phyloP scores from a whole-genome alignment of 331 rosid genomes.

The Saraca asoca region DNA sequence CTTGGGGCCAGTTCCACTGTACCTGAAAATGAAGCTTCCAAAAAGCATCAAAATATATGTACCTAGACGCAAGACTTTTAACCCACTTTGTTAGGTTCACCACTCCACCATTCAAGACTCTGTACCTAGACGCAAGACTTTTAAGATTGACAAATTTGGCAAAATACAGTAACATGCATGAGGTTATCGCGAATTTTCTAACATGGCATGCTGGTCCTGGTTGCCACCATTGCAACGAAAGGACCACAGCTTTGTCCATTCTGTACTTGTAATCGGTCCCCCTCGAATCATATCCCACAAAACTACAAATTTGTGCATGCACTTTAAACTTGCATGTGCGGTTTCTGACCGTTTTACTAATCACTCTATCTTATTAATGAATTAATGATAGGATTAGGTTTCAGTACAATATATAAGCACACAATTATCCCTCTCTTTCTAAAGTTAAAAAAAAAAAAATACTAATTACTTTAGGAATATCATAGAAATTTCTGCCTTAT shows the following conservation, averaged over 20 bases:
- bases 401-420: too few species aligned
- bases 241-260: conserved; percentile 1
- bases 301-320: background rate
- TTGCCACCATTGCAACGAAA: background rate
- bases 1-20: too few species aligned
- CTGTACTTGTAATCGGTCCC: conserved; percentile 10
- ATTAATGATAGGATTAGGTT: too few species aligned
- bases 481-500: too few species aligned
- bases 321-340: background rate
- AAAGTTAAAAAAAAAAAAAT: too few species aligned
- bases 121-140: conserved; percentile 9
- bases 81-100: background rate
- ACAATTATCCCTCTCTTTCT: too few species aligned
- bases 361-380: too few species aligned
- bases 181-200: background rate
- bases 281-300: conserved; percentile 9
- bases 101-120: conserved; percentile 11
- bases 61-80: too few species aligned
- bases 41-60: too few species aligned
- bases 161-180: background rate
- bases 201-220: background rate
- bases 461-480: too few species aligned
- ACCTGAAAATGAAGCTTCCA: too few species aligned
- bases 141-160: conserved; percentile 1
- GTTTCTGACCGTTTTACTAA: too few species aligned